phyloP scores from a whole-genome alignment of 2,329 filamentous ascomycete species.

The Rhynchosporium agropyri region DNA sequence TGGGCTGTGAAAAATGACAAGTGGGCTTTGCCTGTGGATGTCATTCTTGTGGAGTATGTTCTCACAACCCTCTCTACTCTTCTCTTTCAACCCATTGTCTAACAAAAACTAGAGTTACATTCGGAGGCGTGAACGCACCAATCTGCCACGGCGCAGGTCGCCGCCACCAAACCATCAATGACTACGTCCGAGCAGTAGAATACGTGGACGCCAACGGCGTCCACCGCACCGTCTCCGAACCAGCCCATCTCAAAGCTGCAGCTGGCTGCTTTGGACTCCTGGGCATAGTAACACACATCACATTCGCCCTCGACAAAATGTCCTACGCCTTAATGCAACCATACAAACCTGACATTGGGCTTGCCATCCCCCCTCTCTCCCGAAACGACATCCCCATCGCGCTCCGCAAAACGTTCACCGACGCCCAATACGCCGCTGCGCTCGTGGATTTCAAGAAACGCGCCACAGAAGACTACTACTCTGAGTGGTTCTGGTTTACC shows the following conservation, averaged over 20 bases:
- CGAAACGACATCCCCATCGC: slow-evolving; percentile 46
- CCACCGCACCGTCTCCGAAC: slow-evolving; percentile 46
- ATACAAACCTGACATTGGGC: slow-evolving; percentile 46
- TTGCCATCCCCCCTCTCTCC: slow-evolving; percentile 50
- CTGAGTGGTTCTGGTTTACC: slow-evolving; percentile 56
- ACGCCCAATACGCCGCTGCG: slow-evolving; percentile 43
- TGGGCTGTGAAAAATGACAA: slow-evolving; percentile 48
- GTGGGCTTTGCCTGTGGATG: slow-evolving; percentile 49
- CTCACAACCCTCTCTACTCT: background rate
- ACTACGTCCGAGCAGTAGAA: slow-evolving; percentile 51
- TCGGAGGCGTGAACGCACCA: slow-evolving; percentile 49
- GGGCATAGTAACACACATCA: slow-evolving; percentile 53
- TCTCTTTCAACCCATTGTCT: background rate
- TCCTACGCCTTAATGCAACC: slow-evolving; percentile 51
- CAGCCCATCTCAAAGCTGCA: slow-evolving; percentile 46
- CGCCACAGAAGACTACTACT: slow-evolving; percentile 48
- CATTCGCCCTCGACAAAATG: slow-evolving; percentile 51
- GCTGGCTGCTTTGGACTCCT: slow-evolving; percentile 51
- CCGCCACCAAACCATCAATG: slow-evolving; percentile 48
- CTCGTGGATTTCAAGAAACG: slow-evolving; percentile 45
- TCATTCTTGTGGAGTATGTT: slow-evolving; percentile 49
- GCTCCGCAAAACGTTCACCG: slow-evolving; percentile 42
- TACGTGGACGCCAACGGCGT: slow-evolving; percentile 52
- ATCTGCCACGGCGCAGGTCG: slow-evolving; percentile 53
- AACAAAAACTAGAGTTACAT: slow-evolving; percentile 44